A percentile compares a stretch with the other conserved stretches of the same genome.
phyloP scores from a whole-genome alignment of 352 stramenopile genomes.

The Albugo candida region DNA sequence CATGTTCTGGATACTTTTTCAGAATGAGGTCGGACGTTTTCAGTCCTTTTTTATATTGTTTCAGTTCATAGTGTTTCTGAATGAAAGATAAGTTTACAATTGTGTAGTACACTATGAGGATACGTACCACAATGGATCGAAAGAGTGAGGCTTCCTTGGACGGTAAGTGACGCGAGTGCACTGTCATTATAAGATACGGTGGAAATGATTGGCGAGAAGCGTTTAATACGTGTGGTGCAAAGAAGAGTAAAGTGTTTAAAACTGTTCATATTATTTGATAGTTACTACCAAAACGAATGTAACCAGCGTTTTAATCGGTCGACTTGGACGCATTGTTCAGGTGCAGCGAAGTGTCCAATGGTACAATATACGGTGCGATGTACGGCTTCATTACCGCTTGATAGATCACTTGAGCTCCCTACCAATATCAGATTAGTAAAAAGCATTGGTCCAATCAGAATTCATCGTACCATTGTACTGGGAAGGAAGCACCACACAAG shows the following conservation, averaged over 20 bases:
- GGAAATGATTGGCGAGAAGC: too few species aligned
- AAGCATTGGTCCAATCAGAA: background rate
- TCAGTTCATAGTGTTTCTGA: conserved; percentile 94
- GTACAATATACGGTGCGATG: conserved; percentile 40
- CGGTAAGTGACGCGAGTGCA: conserved; percentile 22
- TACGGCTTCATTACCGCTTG: conserved; percentile 69
- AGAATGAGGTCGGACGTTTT: conserved; percentile 90
- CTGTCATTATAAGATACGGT: too few species aligned
- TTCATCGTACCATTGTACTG: conserved; percentile 22
- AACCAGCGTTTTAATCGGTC: too few species aligned
- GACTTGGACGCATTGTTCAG: too few species aligned
- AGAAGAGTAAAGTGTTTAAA: too few species aligned
- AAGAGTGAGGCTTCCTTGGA: conserved; percentile 94
- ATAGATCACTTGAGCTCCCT: conserved; percentile 74
- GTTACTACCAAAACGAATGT: too few species aligned
- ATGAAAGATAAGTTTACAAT: background rate
- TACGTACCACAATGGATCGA: conserved; percentile 83
- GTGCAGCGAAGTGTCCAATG: conserved; percentile 22
- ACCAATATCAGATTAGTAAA: background rate
- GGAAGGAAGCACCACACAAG: conserved; percentile 74
- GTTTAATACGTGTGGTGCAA: too few species aligned
- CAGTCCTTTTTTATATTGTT: conserved; percentile 98
- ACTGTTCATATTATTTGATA: too few species aligned
- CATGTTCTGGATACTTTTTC: conserved; percentile 95
- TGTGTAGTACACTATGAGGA: background rate